phyloP scores from a whole-genome alignment of 1,284 basidiomycete species.

The Moesziomyces aphidis region DNA sequence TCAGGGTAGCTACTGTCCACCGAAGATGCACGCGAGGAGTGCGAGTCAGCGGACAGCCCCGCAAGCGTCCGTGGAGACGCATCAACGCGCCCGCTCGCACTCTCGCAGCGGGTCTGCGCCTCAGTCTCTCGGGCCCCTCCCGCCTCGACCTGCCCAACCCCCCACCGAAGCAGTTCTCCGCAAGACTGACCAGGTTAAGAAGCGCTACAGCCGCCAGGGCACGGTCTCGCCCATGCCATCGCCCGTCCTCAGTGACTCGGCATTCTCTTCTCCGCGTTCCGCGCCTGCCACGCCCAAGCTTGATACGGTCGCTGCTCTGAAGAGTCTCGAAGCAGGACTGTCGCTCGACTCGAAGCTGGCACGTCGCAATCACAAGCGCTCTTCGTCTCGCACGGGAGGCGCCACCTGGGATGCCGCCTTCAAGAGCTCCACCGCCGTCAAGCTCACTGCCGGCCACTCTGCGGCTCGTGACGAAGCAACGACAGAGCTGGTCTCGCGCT shows the following conservation, averaged over 20 bases:
- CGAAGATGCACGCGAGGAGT: constrained; percentile 2
- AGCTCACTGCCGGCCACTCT: constrained; percentile 23
- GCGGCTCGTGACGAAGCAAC: constrained; percentile 4
- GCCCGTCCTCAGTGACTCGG: constrained; percentile 2
- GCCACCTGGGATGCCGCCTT: constrained; percentile 3
- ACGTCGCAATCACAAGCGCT: constrained; percentile 18
- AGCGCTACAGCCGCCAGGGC: constrained; percentile 22
- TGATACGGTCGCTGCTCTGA: constrained; percentile 12
- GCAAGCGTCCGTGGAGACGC: background rate
- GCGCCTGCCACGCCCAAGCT: constrained; percentile 14
- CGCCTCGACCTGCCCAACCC: constrained; percentile 16
- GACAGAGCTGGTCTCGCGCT: constrained; percentile 9
- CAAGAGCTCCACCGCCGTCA: constrained; percentile 1
- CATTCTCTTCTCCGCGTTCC: constrained; percentile 1
- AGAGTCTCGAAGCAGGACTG: constrained; percentile 18
- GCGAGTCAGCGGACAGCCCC: background rate
- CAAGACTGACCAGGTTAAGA: constrained; percentile 28
- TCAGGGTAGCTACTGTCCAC: background rate
- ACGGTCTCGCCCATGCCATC: constrained; percentile 3
- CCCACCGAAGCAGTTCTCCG: constrained; percentile 24
- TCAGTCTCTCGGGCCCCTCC: constrained; percentile 30
- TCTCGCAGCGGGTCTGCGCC: constrained; percentile 14
- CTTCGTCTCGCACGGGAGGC: constrained; percentile 6
- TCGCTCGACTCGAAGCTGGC: constrained; percentile 26
- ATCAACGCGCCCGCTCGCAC: background rate